Conservation (phyloP, 805 yeast genomes). For the Metschnikowia dekortorum region DNA sequence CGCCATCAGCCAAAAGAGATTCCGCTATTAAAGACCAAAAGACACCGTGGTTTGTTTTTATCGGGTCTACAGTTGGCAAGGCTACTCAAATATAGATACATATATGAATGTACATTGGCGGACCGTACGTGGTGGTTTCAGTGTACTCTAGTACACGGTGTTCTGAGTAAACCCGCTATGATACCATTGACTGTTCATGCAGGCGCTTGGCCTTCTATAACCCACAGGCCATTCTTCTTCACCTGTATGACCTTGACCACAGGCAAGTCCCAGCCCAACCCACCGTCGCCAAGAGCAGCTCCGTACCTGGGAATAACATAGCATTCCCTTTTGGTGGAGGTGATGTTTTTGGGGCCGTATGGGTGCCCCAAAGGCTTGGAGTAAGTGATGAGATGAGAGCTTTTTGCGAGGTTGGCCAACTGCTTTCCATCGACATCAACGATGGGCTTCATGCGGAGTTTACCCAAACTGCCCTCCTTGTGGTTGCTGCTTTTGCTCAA, state of each 20-base stretch:
- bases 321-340: slow-evolving; percentile 70
- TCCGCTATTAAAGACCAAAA: no score
- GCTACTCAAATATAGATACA: background rate
- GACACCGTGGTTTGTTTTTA: no score
- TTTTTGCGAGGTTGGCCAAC: slow-evolving; percentile 70
- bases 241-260: slow-evolving; percentile 74
- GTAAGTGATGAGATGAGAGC: slow-evolving; percentile 68
- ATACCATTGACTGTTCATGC: background rate
- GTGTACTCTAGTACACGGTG: no score
- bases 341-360: slow-evolving; percentile 68
- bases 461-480: slow-evolving; percentile 35
- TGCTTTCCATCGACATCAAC: slow-evolving; percentile 74
- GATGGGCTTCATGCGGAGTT: slow-evolving; percentile 66
- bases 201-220: slow-evolving; percentile 16
- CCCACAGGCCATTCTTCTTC: slow-evolving; percentile 69
- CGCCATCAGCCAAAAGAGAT: no score
- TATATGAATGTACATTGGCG: background rate
- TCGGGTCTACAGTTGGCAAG: no score
- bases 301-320: slow-evolving; percentile 91
- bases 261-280: slow-evolving; percentile 83
- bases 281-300: slow-evolving; percentile 76
- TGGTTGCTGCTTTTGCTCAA: slow-evolving; percentile 53
- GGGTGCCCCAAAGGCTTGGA: slow-evolving; percentile 93
- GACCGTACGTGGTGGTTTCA: no score
- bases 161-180: no score